Percentiles rank a stretch among this genome's conserved stretches.
phyloP scores from a whole-genome alignment of 2,329 filamentous ascomycete species.

The Aspergillus sp. region DNA sequence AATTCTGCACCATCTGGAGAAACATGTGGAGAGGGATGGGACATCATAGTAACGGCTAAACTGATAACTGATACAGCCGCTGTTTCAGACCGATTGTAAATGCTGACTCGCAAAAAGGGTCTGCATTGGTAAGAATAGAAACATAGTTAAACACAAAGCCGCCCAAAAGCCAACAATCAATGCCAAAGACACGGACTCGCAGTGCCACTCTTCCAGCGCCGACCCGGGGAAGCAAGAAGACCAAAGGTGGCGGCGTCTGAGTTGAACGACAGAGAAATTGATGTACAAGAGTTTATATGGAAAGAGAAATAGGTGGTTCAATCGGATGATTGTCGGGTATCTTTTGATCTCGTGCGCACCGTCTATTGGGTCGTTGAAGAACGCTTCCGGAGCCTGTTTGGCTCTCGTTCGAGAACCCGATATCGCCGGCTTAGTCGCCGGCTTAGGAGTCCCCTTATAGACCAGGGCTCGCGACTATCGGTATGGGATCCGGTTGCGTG shows the following conservation, averaged over 20 bases:
- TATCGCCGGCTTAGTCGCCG: slow-evolving; percentile 30
- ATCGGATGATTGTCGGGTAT: not conserved
- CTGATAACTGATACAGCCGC: not conserved
- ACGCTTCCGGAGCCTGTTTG: slow-evolving; percentile 32
- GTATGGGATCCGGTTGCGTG: not conserved
- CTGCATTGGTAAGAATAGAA: slow-evolving; percentile 7
- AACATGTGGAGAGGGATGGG: not conserved
- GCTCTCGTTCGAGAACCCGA: slow-evolving; percentile 31
- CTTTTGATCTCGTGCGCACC: not conserved
- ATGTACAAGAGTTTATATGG: not conserved
- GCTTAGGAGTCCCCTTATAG: slow-evolving; percentile 27
- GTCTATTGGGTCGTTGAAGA: slow-evolving; percentile 6
- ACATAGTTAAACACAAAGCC: slow-evolving; percentile 2
- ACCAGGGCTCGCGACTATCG: slow-evolving; percentile 24
- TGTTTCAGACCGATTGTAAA: not conserved
- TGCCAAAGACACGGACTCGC: not conserved
- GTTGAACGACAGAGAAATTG: not conserved
- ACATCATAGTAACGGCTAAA: not conserved
- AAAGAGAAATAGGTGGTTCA: not conserved
- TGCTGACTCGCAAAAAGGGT: slow-evolving; percentile 3
- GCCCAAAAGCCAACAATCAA: not conserved
- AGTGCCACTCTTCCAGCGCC: not conserved
- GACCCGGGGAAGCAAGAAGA: not conserved
- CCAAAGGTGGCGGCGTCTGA: slow-evolving; percentile 12
- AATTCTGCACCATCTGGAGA: not conserved